Conservation (phyloP, 768 basidiomycete species). For the Zangia roseola region DNA sequence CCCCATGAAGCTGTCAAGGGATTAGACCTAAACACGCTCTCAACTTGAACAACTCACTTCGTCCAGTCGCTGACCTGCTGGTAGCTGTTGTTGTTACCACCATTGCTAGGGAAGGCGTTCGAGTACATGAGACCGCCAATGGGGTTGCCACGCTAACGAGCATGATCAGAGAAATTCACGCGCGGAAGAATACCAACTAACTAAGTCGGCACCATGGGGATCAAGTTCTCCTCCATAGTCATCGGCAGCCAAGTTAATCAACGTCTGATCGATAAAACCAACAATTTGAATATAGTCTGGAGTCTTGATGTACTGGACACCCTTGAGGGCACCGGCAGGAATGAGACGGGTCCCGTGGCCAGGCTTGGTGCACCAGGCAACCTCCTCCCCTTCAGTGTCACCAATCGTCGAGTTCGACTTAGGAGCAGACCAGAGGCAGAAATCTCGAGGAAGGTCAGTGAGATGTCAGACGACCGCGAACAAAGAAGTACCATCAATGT, state of each 20-base stretch:
- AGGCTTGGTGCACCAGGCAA: constrained; percentile 76
- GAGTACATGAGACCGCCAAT: constrained; percentile 71
- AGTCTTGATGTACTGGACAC: constrained; percentile 62
- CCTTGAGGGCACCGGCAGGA: constrained; percentile 59
- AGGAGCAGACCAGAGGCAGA: constrained; percentile 64
- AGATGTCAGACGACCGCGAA: background rate
- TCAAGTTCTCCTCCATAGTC: constrained; percentile 80
- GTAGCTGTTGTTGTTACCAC: constrained; percentile 40
- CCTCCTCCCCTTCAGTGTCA: constrained; percentile 65
- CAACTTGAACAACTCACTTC: constrained; percentile 42
- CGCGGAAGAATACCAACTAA: constrained; percentile 24
- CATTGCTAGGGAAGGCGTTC: constrained; percentile 45
- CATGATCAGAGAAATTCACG: background rate
- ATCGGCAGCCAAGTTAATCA: constrained; percentile 46
- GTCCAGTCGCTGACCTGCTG: constrained; percentile 68
- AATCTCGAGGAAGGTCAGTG: constrained; percentile 42
- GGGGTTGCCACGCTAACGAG: constrained; percentile 68
- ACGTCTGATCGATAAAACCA: constrained; percentile 62
- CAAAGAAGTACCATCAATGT: constrained; percentile 36
- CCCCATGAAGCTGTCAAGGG: constrained; percentile 62
- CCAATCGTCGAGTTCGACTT: constrained; percentile 54
- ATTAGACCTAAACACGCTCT: background rate
- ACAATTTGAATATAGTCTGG: constrained; percentile 58
- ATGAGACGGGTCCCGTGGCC: constrained; percentile 73
- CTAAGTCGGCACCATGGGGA: constrained; percentile 66